These are phyloP conservation scores for Sarcodon sp. DNA, from an alignment of 768 basidiomycete species.

Conservation along the genomic window DNA sequence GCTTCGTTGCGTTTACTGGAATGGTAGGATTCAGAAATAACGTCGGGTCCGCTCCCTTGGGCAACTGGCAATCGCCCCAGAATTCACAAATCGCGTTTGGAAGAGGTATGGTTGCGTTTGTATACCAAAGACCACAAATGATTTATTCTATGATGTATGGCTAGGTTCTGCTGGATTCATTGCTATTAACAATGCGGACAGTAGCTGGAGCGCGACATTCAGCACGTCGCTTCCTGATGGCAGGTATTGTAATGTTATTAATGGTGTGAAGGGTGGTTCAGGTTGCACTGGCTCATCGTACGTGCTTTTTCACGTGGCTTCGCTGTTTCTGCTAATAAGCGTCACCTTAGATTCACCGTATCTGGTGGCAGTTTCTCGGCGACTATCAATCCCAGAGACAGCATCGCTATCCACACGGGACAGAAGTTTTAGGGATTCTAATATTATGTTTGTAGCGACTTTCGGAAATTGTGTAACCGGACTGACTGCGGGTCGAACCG, in stretches of 20 bases:
- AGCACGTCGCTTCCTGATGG: conserved; percentile 36
- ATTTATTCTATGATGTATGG: background rate
- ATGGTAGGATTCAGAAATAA: conserved; percentile 52
- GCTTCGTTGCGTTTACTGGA: conserved; percentile 40
- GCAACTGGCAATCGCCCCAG: conserved; percentile 45
- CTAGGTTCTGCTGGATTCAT: conserved; percentile 39
- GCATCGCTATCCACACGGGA: conserved; percentile 43
- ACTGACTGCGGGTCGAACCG: too few species aligned
- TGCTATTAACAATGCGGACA: conserved; percentile 45
- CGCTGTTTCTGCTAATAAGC: too few species aligned
- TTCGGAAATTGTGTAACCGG: too few species aligned
- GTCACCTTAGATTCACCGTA: conserved; percentile 28
- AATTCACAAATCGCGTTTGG: conserved; percentile 56
- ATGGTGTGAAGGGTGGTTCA: conserved; percentile 17
- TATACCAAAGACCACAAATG: too few species aligned
- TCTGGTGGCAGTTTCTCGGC: conserved; percentile 36
- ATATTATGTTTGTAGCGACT: too few species aligned
- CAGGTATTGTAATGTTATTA: conserved; percentile 44
- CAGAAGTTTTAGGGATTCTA: too few species aligned
- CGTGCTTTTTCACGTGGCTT: too few species aligned
- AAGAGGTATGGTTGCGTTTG: conserved; percentile 25
- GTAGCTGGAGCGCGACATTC: conserved; percentile 36
- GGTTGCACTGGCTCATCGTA: conserved; percentile 7
- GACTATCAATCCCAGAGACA: conserved; percentile 35
- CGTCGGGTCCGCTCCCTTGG: conserved; percentile 36